Conservation (phyloP, 2,329 filamentous ascomycete species). For the Monosporascus cannonballus region DNA sequence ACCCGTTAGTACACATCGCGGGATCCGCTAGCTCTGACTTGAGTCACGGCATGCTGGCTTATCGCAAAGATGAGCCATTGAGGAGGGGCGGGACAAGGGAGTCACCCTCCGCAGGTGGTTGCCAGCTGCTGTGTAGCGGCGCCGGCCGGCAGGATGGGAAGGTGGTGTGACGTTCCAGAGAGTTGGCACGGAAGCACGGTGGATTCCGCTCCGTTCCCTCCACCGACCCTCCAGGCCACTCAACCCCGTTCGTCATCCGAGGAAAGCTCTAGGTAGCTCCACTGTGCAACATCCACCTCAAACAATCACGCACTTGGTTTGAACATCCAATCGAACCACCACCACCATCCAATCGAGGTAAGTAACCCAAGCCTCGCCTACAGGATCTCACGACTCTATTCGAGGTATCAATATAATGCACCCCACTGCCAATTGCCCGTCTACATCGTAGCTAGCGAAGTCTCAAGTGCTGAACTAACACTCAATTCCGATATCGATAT, state of each 20-base stretch:
- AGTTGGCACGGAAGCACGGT: not conserved
- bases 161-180: not conserved
- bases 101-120: not conserved
- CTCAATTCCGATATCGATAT: constrained; percentile 13
- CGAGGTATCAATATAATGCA: constrained; percentile 2
- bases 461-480: too few relatives aligned
- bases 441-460: too few relatives aligned
- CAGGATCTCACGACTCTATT: too few relatives aligned
- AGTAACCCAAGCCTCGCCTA: too few relatives aligned
- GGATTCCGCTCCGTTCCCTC: not conserved
- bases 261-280: not conserved
- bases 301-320: not conserved
- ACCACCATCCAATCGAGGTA: not conserved
- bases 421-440: not conserved
- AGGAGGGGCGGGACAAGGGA: not conserved
- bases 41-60: too few relatives aligned
- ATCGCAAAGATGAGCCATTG: too few relatives aligned
- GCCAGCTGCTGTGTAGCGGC: not conserved
- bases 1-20: too few relatives aligned
- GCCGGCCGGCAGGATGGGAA: not conserved
- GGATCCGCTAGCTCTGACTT: too few relatives aligned
- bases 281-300: not conserved
- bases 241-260: not conserved
- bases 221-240: not conserved
- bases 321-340: not conserved